A percentile compares a stretch with the other conserved stretches of the same genome.
phyloP scores from a whole-genome alignment of 1,284 basidiomycete genomes.

The Apiotrichum montevideense region DNA sequence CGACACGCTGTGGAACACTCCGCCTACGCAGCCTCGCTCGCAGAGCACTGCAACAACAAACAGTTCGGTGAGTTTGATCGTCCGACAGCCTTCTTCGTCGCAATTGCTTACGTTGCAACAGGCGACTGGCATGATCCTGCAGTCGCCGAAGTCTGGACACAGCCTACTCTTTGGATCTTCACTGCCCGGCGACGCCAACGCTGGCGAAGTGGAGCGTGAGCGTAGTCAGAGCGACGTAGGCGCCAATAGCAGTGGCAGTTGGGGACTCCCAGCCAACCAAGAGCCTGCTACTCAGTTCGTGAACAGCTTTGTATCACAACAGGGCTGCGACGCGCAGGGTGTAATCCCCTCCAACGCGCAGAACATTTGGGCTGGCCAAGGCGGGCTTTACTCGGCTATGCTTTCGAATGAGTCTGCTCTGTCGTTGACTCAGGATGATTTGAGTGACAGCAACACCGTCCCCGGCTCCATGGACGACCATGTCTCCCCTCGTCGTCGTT shows the following conservation, averaged over 20 bases:
- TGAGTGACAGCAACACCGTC: neutral
- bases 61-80: neutral
- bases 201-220: constrained; percentile 12
- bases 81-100: no score
- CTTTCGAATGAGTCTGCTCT: constrained; percentile 1
- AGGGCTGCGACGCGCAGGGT: neutral
- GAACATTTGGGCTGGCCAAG: neutral
- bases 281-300: neutral
- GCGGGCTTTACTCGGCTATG: neutral
- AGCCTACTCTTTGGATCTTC: constrained; percentile 29
- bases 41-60: neutral
- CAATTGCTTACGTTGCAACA: neutral
- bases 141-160: constrained; percentile 3
- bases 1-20: constrained; percentile 3
- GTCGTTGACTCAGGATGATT: constrained; percentile 1
- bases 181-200: constrained; percentile 32
- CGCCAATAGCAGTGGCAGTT: neutral
- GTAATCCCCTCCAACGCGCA: neutral
- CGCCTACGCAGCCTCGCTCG: neutral
- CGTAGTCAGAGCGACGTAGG: constrained; percentile 2
- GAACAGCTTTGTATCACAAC: neutral
- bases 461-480: constrained; percentile 4
- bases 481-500: constrained; percentile 16
- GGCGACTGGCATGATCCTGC: neutral
- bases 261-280: constrained; percentile 4